phyloP scores from a whole-genome alignment of 768 basidiomycete genomes.

The Agrocybe chaxingu region DNA sequence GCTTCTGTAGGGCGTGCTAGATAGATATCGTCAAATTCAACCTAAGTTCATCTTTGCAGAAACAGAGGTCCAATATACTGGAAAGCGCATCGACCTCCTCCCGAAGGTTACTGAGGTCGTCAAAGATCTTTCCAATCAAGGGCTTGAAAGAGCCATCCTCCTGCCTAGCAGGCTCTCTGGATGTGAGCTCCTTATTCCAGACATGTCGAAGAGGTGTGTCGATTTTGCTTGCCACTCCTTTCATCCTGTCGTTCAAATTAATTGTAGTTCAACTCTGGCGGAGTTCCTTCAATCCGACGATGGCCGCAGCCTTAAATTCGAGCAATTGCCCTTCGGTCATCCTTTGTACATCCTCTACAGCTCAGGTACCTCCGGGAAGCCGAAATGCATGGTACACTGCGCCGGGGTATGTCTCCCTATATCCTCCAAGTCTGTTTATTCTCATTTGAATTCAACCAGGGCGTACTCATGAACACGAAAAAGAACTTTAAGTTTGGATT shows the following conservation, averaged over 20 bases:
- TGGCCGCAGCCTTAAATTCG: constrained; percentile 53
- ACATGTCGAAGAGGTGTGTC: constrained; percentile 24
- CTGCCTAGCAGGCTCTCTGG: constrained; percentile 59
- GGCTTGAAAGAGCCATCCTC: constrained; percentile 50
- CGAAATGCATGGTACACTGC: constrained; percentile 81
- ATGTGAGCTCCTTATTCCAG: constrained; percentile 26
- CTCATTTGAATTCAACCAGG: constrained; percentile 33
- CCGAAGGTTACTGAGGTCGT: constrained; percentile 54
- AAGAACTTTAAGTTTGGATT: constrained; percentile 51
- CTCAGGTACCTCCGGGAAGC: constrained; percentile 83
- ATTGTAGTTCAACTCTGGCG: constrained; percentile 40
- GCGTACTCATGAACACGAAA: constrained; percentile 69
- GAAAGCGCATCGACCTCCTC: constrained; percentile 54
- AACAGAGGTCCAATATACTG: constrained; percentile 61
- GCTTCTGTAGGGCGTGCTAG: constrained; percentile 27
- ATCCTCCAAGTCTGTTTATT: background rate
- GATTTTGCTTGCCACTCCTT: background rate
- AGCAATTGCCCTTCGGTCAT: constrained; percentile 73
- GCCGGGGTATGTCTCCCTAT: constrained; percentile 51
- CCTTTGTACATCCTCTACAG: constrained; percentile 84
- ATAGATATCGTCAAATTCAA: constrained; percentile 60
- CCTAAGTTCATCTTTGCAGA: constrained; percentile 71
- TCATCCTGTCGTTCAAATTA: background rate
- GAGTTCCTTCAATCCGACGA: constrained; percentile 50
- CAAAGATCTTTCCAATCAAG: constrained; percentile 42